Evolutionary conservation across 2,329 filamentous ascomycete species (phyloP), one percentile per base, ranked within the genome.

Genomic region (Fusarium devonianum): DNA sequence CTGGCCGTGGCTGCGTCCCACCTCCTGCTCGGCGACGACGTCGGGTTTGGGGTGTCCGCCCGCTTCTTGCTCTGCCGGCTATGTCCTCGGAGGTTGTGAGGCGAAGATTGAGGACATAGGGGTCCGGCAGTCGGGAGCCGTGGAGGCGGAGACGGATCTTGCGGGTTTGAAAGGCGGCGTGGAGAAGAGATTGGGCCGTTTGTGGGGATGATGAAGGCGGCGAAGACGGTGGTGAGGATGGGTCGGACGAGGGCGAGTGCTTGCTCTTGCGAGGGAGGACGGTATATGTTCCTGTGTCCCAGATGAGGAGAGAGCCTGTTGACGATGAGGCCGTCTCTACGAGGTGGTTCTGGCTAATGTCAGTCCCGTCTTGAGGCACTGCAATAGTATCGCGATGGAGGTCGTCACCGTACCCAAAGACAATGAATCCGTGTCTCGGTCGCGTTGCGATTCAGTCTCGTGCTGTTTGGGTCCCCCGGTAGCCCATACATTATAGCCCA

Each of bases 401-500:
- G 19, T 9, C 25, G 13, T n/a, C 7, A 5, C 67, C 71, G 53
- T 69, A 79, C 80, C 80, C 81, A 84, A 22, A 85, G 63, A 61
- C 78, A 83, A 65, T 86, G 83, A 17, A 86, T 74, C 34, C 82
- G 73, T 19, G 83, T 86, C 71, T 86, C 84, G 0, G 78, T 84
- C 4, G 82, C 84, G 67, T 84, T 84, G 18, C 84, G 72, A 53
- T 80, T 83, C 52, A 79, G 53, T n/a, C 77, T 71, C 30, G 63
- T 64, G 52, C 78, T 80, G 58, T 85, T 84, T 5, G 80, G 75
- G 64, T 85, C 76, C 0, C 82, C 84, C 0, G 82, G 83, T 13
- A 83, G 64, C 1, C 83, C 83, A 62, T 85, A 86, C 82, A 84
- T 85, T 56, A 86, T 76, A 1, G 83, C 82, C 77, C 77, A 90